Evolutionary conservation across 495 filamentous ascomycete species (phyloP), one percentile per base, ranked within the genome.

Genomic region (Penicillium canescens): DNA sequence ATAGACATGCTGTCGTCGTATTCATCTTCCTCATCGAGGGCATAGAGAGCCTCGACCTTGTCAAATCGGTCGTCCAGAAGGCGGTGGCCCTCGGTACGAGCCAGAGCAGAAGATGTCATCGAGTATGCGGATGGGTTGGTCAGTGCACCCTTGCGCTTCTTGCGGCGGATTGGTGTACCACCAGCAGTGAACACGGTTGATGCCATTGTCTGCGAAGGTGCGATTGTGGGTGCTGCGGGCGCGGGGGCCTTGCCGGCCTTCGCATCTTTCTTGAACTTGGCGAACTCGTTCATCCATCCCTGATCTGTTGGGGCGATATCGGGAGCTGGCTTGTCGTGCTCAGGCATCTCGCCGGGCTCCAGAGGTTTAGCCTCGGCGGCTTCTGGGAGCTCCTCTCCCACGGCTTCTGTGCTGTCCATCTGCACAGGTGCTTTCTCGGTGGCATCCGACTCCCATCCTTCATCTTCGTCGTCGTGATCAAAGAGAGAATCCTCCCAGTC

Each of bases 381-480:
- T 6, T 44, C 59, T 33, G 41, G 18, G 0, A 13, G 38, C 21
- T 59, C 57, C 4, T 63, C 45, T 24, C 55, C 45, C 14, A 11
- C n/a, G 13, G 56, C 42, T 13, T 78, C 65, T 18, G 63, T 65
- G 23, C 59, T 68, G 6, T 86, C 81, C 52, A 56, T 59, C 49
- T 72, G 66, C 48, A 70, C 69, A 12, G 81, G 76, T 1, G 73
- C 74, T 64, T 93, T 96, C 45, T 91, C 91, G 1, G 95, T 99
- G 55, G 84, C 86, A 66, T 99, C 95, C 2, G 90, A 92, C 65
- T 96, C 91, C 93, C 92, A 99, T 3, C 93, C 94, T 0, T 87
- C 87, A 4, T 84, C 84, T 3, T 86, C 83, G 10, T 86, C 86
- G 7, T 87, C 86, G 1, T 82, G 78, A 16, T 72, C 75, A 31